Percentiles rank a stretch among this genome's conserved stretches.
Evolutionary conservation across 768 basidiomycete species (phyloP).

Genomic region (Kwoniella sp.): DNA sequence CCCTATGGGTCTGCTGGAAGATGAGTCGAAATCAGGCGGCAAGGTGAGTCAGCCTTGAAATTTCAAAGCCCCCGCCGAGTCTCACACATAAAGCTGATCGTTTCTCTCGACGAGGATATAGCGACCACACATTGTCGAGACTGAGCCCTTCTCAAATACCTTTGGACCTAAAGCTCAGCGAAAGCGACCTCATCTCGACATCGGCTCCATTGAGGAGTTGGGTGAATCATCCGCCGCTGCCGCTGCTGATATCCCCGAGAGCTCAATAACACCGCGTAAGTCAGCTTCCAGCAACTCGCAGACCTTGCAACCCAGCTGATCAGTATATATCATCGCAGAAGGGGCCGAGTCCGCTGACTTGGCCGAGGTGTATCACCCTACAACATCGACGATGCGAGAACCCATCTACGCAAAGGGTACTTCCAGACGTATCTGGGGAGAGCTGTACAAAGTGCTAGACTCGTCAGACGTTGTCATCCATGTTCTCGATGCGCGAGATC

Average conservation of each 20-base stretch:
- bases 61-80: no score
- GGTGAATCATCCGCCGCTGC: constrained; percentile 55
- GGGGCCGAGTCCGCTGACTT: constrained; percentile 20
- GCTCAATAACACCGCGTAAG: constrained; percentile 58
- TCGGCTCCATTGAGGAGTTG: constrained; percentile 90
- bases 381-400: constrained; percentile 63
- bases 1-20: constrained; percentile 93
- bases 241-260: constrained; percentile 57
- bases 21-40: constrained; percentile 78
- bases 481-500: constrained; percentile 92
- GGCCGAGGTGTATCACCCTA: constrained; percentile 47
- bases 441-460: constrained; percentile 98
- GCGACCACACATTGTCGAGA: constrained; percentile 92
- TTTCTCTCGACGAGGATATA: constrained; percentile 47
- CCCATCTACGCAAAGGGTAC: constrained; percentile 95
- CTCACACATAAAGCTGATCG: background rate
- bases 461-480: constrained; percentile 96
- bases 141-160: constrained; percentile 89
- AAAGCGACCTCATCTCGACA: constrained; percentile 81
- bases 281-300: constrained; percentile 59
- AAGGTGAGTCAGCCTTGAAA: constrained; percentile 60
- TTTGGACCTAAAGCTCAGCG: constrained; percentile 96
- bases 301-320: no score
- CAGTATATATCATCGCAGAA: constrained; percentile 7
- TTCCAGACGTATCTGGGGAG: constrained; percentile 92